Evolutionary conservation across 768 basidiomycete genomes (phyloP).

Genomic region (Tricholoma hemisulphureum): DNA sequence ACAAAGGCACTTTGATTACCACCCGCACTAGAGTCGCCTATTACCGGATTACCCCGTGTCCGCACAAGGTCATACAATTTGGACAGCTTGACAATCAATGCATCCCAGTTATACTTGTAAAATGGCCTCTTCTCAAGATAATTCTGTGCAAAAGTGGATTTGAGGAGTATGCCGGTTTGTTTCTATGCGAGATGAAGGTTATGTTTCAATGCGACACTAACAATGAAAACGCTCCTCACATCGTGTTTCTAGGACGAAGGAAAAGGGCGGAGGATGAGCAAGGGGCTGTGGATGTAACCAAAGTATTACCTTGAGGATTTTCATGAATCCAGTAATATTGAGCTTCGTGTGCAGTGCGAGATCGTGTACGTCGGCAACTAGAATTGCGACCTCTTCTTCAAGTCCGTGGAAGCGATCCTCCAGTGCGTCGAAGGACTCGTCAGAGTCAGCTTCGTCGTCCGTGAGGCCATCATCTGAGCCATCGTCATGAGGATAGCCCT

Average conservation of each 20-base stretch:
- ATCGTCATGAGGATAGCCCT: constrained; percentile 54
- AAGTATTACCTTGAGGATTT: constrained; percentile 83
- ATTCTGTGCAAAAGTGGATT: constrained; percentile 84
- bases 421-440: constrained; percentile 66
- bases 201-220: not conserved
- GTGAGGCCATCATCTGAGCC: constrained; percentile 70
- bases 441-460: constrained; percentile 32
- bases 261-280: not conserved
- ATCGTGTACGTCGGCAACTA: constrained; percentile 92
- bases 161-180: constrained; percentile 82
- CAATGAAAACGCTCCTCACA: constrained; percentile 37
- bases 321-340: constrained; percentile 98
- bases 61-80: constrained; percentile 93
- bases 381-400: constrained; percentile 91
- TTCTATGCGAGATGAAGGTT: constrained; percentile 54
- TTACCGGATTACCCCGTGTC: constrained; percentile 90
- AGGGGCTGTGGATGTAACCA: not conserved
- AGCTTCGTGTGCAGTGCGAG: constrained; percentile 91
- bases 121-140: constrained; percentile 94
- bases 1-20: constrained; percentile 97
- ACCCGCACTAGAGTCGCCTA: constrained; percentile 92
- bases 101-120: constrained; percentile 96
- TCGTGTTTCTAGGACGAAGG: constrained; percentile 77
- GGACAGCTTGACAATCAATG: constrained; percentile 92
- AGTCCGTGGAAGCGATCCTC: constrained; percentile 85